Evolutionary conservation across 2,329 filamentous ascomycete species (phyloP).

Genomic region (Dactylellina parvicollis): DNA sequence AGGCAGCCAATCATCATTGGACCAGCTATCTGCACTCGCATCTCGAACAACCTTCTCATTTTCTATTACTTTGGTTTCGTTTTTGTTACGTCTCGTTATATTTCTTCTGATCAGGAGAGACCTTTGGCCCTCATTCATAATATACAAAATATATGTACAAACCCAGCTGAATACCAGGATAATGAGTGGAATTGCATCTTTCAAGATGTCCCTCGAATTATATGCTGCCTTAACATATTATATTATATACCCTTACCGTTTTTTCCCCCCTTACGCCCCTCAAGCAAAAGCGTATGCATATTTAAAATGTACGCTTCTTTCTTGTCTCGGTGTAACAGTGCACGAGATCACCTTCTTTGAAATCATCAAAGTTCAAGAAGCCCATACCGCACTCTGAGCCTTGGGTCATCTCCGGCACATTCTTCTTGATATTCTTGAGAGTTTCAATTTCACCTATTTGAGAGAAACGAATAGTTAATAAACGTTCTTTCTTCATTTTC

Average conservation of each 20-base stretch:
- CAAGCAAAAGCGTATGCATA: background rate
- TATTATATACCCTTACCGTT: background rate
- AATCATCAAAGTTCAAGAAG: conserved; percentile 81
- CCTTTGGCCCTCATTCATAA: no score
- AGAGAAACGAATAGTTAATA: conserved; percentile 54
- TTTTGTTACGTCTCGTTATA: no score
- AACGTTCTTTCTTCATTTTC: background rate
- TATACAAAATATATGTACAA: conserved; percentile 23
- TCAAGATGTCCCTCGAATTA: no score
- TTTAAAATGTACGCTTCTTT: conserved; percentile 70
- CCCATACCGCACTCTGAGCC: conserved; percentile 92
- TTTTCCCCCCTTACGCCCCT: no score
- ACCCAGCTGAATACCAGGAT: background rate
- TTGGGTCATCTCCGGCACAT: conserved; percentile 87
- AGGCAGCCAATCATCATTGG: no score
- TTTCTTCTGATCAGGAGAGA: no score
- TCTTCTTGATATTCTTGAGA: conserved; percentile 92
- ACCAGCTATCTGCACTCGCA: no score
- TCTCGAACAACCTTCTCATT: no score
- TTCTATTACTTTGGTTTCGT: no score
- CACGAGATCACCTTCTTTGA: conserved; percentile 82
- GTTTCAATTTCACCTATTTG: conserved; percentile 76
- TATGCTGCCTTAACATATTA: background rate
- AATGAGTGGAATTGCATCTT: conserved; percentile 23
- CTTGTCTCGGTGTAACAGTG: conserved; percentile 84